phyloP scores from a whole-genome alignment of 192 early-diverging fungal genomes.

The Backusella psychrophila region DNA sequence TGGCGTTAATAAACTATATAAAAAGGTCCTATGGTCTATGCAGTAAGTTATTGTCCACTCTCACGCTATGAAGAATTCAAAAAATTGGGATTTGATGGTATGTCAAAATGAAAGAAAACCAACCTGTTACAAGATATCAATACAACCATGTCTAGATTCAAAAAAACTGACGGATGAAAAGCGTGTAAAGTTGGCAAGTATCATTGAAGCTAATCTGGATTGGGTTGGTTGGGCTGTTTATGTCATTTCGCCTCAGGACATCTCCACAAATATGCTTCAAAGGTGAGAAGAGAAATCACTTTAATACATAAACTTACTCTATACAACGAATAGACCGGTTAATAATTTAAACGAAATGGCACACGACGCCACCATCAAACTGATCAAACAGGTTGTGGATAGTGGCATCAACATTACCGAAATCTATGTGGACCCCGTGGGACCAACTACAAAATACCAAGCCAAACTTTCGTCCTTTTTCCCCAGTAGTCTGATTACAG shows the following conservation, averaged over 20 bases:
- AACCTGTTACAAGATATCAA: background rate
- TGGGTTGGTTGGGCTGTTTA: conserved; percentile 84
- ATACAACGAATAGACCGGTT: conserved; percentile 55
- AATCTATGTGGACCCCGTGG: conserved; percentile 96
- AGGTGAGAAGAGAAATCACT: conserved; percentile 42
- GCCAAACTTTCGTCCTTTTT: conserved; percentile 73
- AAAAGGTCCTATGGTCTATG: conserved; percentile 95
- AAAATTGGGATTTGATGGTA: conserved; percentile 81
- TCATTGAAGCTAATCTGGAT: conserved; percentile 53
- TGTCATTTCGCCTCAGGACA: conserved; percentile 85
- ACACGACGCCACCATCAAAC: conserved; percentile 88
- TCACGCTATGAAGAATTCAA: conserved; percentile 62
- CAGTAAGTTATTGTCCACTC: conserved; percentile 76
- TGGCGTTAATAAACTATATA: background rate
- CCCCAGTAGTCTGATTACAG: conserved; percentile 75
- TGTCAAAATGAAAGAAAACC: too few species aligned
- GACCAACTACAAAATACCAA: conserved; percentile 85
- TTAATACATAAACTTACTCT: background rate
- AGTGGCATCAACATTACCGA: conserved; percentile 63
- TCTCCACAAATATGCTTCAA: conserved; percentile 88
- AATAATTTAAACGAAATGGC: conserved; percentile 93
- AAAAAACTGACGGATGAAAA: conserved; percentile 82
- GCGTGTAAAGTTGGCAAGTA: conserved; percentile 68
- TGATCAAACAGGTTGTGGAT: conserved; percentile 68
- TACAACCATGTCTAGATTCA: conserved; percentile 70